Evolutionary conservation across 768 basidiomycete genomes (phyloP).

Genomic region (Sarcodon aspratus): DNA sequence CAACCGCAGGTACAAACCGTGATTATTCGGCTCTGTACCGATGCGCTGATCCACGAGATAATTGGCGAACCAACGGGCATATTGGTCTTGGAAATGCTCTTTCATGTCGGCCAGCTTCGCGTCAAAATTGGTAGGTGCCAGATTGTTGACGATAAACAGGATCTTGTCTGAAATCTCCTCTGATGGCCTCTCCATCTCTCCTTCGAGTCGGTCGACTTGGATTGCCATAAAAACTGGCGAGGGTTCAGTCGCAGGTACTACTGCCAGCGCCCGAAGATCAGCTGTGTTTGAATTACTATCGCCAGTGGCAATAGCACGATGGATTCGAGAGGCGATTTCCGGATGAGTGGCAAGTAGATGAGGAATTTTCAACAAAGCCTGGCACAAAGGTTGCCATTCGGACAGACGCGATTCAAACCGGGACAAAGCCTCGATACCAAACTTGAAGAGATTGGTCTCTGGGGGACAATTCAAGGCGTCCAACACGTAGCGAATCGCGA

Average conservation of each 20-base stretch:
- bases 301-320: conserved; percentile 52
- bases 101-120: conserved; percentile 80
- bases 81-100: conserved; percentile 69
- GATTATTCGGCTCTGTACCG: conserved; percentile 95
- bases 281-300: conserved; percentile 28
- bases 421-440: conserved; percentile 83
- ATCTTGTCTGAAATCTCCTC: conserved; percentile 90
- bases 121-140: conserved; percentile 91
- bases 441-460: conserved; percentile 89
- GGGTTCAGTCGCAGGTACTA: conserved; percentile 27
- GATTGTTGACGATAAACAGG: conserved; percentile 96
- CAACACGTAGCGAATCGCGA: conserved; percentile 92
- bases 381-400: conserved; percentile 91
- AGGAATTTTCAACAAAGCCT: conserved; percentile 78
- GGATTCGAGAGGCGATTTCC: conserved; percentile 61
- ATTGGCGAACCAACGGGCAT: conserved; percentile 94
- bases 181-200: conserved; percentile 55
- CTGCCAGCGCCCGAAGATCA: conserved; percentile 27
- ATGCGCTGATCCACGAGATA: conserved; percentile 96
- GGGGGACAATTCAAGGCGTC: conserved; percentile 88
- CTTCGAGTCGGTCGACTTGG: conserved; percentile 55
- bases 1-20: conserved; percentile 88
- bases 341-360: conserved; percentile 80
- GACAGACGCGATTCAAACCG: conserved; percentile 79
- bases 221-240: conserved; percentile 67